Conservation (phyloP, 495 filamentous ascomycete genomes). For the Xylaria scruposa region DNA sequence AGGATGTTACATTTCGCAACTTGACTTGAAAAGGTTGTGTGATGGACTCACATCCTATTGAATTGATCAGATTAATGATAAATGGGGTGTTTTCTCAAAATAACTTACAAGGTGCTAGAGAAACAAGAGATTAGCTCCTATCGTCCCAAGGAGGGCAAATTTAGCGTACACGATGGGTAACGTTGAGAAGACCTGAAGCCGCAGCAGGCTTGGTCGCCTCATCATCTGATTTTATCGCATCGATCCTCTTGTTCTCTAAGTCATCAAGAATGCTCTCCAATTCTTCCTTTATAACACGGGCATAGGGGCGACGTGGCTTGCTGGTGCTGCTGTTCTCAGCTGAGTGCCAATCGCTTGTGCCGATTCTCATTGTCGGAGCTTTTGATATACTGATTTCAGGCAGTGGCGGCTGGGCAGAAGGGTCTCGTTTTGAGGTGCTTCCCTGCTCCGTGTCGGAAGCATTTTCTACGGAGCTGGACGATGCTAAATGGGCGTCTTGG, state of each 20-base stretch:
- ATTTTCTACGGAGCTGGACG: neutral
- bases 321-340: neutral
- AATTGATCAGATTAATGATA: neutral
- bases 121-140: neutral
- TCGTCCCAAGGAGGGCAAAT: neutral
- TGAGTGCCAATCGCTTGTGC: neutral
- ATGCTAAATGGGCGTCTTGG: neutral
- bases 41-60: neutral
- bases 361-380: neutral
- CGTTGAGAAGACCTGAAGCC: neutral
- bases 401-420: neutral
- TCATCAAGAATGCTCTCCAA: neutral
- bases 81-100: neutral
- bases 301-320: neutral
- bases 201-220: neutral
- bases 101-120: neutral
- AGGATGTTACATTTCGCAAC: neutral
- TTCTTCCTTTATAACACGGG: neutral
- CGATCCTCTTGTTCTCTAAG: neutral
- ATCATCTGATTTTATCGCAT: neutral
- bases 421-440: neutral
- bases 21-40: neutral
- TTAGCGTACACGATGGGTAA: neutral
- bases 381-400: neutral
- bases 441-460: neutral